Evolutionary conservation across 2,329 filamentous ascomycete genomes (phyloP).

Genomic region (Ophiostoma populinum): DNA sequence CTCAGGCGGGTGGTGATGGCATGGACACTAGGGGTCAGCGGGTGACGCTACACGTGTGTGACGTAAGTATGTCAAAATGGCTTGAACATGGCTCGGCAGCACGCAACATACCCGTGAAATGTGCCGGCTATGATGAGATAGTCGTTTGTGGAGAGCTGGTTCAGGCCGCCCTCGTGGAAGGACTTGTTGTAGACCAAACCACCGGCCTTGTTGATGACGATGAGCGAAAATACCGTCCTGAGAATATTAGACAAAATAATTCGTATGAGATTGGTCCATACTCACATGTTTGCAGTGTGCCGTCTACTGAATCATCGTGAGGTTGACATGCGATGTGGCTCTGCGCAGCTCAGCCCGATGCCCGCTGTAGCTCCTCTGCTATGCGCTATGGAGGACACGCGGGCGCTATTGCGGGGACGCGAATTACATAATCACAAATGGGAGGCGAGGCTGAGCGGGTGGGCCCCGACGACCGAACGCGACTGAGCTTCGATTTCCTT

Average conservation of each 20-base stretch:
- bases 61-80: background rate
- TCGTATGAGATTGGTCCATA: background rate
- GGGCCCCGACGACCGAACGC: no score
- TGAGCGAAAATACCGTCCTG: slow-evolving; percentile 88
- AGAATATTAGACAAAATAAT: background rate
- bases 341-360: no score
- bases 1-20: slow-evolving; percentile 49
- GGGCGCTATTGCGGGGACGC: no score
- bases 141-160: slow-evolving; percentile 85
- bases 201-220: slow-evolving; percentile 97
- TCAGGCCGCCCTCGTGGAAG: slow-evolving; percentile 70
- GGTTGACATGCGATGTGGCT: no score
- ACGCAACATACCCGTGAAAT: slow-evolving; percentile 67
- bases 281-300: background rate
- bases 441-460: no score
- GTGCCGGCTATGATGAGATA: slow-evolving; percentile 93
- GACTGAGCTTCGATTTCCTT: no score
- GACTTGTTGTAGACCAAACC: slow-evolving; percentile 92
- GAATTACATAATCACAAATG: no score
- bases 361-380: no score
- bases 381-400: no score
- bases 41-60: no score
- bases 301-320: background rate
- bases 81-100: no score
- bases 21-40: slow-evolving; percentile 33